Base-by-base conservation (phyloP, 202 grass and related monocot species). In the Elaeis oleifera region DNA sequence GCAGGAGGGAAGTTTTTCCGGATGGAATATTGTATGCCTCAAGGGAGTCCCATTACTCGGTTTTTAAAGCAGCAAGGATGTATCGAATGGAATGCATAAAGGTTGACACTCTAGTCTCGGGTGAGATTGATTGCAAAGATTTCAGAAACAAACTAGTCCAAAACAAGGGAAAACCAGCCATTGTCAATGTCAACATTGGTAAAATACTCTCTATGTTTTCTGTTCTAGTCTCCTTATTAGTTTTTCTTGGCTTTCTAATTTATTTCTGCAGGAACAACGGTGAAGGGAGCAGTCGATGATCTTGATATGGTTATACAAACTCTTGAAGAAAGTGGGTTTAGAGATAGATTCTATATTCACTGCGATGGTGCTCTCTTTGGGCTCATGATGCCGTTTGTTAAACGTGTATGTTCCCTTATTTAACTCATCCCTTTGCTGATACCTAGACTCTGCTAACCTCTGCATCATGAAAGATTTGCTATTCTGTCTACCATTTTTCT, bases 351-450 rank as follows among this genome's bases (percentile, higher is more conserved):
- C 49, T 65, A 65, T 50, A 65, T 65, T 9, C 63, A 65, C 13
- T 65, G 48, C 11, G 63, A 65, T 65, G 63, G 63, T 65, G 63
- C 63, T 27, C 63, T 65, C 15, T 65, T 65, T 65, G 63, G 63
- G 48, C 49, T 65, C 16, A 65, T 65, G 63, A 65, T 65, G 49
- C 63, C 63, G 52, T 65, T 65, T 52, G 22, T 65, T 13, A 65
- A 52, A 52, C 63, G 48, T 18, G 63, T 65, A 65, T 28, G 63
- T 50, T 9, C 20, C 15, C 16, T 8, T 24, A 18, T 1, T 27
- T n/a, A 6, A 15, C 39, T 16, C 4, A 13, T 24, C 3, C 2
- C 21, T 39, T 39, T 39, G 13, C 2, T 39, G 7, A 13, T 39
- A 39, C 36, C 36, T 39, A 39, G 36, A 39, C 9, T 11, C 8